Evolutionary conservation across 306 rosid genomes (phyloP), one percentile per base, ranked within the genome.

Genomic region (Prunus dulcis): DNA sequence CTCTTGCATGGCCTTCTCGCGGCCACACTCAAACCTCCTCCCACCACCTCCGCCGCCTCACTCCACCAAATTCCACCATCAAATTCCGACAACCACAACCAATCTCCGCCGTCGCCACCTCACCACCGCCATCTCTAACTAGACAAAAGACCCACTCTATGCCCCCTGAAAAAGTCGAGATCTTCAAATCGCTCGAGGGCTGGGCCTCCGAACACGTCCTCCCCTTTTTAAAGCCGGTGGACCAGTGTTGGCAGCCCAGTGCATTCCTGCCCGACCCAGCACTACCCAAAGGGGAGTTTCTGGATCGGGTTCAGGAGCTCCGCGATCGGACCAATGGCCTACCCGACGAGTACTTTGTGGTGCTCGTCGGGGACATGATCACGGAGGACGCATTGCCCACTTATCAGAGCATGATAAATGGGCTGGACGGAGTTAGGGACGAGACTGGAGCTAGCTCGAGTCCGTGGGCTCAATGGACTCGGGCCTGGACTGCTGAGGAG

Each of bases 371-470:
- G 10, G 90, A 88, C 17, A 88, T 91, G 96, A 76, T 91, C 32
- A 91, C 97, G 3, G 97, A 91, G 78, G 98, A 93, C 3, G 98
- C 95, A 2, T 84, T 93, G 78, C 98, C 98, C 2, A 88, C 96
- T 47, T 93, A 93, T 68, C 97, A 93, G 63, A 91, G 80, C 50
- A 84, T 89, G 89, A 72, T 91, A 63, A 91, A 88, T 71, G 87
- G 87, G 22, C 72, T 91, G 20, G 98, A 93, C 27, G 97, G 93
- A 0, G 88, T 91, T 1, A 74, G 66, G 45, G 98, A 93, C 20
- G 90, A 85, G 45, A 82, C 75, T 1, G 96, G 96, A 0, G 78
- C 88, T 3, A 85, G 97, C 83, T 76, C 72, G 0, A 85, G 84
- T 80, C 88, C 96, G 1, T 91, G 97, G 98, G 98, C 97, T 0